A percentile compares a stretch with the other conserved stretches of the same genome.
Evolutionary conservation across 108 stramenopile species (phyloP).

Genomic region (Thalassiosira profunda): DNA sequence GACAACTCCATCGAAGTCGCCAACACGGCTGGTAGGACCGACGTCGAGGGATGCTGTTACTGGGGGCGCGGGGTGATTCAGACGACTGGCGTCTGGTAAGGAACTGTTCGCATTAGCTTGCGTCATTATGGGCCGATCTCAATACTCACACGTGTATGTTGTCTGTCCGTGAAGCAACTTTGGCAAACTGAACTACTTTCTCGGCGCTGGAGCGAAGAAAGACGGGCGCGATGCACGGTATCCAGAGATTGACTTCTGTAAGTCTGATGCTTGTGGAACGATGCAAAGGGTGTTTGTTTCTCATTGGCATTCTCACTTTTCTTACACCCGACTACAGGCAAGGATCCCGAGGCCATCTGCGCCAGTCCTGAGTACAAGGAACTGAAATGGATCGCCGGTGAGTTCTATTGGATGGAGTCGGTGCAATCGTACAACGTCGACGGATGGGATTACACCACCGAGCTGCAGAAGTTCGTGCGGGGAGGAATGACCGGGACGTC

Average conservation of each 20-base stretch:
- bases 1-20: background rate
- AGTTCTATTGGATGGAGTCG: slow-evolving; percentile 55
- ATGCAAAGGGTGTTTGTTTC: background rate
- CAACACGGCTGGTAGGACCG: slow-evolving; percentile 48
- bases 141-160: too few species aligned
- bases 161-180: slow-evolving; percentile 27
- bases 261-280: background rate
- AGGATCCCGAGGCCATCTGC: slow-evolving; percentile 26
- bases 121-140: too few species aligned
- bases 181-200: slow-evolving; percentile 43
- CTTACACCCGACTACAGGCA: background rate
- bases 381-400: slow-evolving; percentile 54
- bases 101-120: too few species aligned
- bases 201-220: slow-evolving; percentile 26
- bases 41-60: slow-evolving; percentile 56
- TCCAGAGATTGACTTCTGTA: slow-evolving; percentile 31
- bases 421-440: slow-evolving; percentile 39
- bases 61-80: slow-evolving; percentile 58
- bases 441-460: slow-evolving; percentile 44
- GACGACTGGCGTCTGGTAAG: too few species aligned
- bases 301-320: background rate
- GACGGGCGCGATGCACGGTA: slow-evolving; percentile 24
- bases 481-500: slow-evolving; percentile 26
- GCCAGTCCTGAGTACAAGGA: slow-evolving; percentile 19
- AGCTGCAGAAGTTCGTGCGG: slow-evolving; percentile 46